Base-by-base conservation (phyloP, 306 rosid species). In the Fragaria nilgerrensis region DNA sequence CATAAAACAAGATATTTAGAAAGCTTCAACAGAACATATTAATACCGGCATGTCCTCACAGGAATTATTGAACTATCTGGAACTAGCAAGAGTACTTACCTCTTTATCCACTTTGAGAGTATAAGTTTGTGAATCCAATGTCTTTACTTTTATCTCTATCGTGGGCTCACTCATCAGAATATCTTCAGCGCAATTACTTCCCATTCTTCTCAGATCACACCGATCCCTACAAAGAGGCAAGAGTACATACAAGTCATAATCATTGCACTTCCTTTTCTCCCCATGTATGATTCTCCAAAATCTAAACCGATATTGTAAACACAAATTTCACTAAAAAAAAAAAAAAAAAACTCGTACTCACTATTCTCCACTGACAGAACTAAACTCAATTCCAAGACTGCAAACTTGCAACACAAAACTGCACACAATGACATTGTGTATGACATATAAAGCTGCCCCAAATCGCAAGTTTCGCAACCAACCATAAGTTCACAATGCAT, bases 91-190 rank as follows among this genome's bases (percentile, higher is more conserved):
- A 75, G 78, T 77, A 50, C 59, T 68, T 55, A 94, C 99, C 97
- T 96, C 96, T 56, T 92, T 96, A 88, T 96, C 99, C 84, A 96
- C 99, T 89, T 86, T 89, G 76, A 96, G 88, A 82, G 97, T 89
- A 86, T 92, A 88, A 13, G 89, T 96, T 82, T 91, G 97, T 75
- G 97, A 89, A 82, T 96, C 98, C 90, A 96, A 83, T 74, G 98
- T 96, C 82, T 91, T 96, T 63, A 96, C 84, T 84, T 96, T 96
- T 74, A 96, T 96, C 89, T 96, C 97, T 70, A 96, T 93, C 34
- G 88, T 73, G 20, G 99, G 48, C 84, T 55, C 80, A 74, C 49
- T 56, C 77, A 61, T 78, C 56, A 82, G 75, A 74, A 86, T 69
- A 74, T 76, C 84, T 50, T 75, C 89, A 59, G 79, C 62, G 49